Conservation (phyloP, 805 yeast genomes). For the Yarrowia bubula region DNA sequence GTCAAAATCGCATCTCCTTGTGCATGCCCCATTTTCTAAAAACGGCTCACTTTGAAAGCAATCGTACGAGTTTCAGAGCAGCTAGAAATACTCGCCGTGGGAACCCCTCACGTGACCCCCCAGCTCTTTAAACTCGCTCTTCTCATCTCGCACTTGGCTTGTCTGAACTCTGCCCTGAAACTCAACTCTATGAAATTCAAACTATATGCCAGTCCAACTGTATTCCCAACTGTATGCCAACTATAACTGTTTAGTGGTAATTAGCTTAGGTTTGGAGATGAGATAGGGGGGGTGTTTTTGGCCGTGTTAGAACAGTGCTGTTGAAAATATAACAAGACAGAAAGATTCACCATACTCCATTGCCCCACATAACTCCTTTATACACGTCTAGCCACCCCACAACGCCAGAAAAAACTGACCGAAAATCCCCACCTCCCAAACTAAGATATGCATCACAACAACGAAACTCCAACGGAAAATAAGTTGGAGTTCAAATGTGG, state of each 20-base stretch:
- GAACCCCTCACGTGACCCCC: no score
- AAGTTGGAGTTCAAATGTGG: slow-evolving; percentile 18
- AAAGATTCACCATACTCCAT: no score
- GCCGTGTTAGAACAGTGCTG: background rate
- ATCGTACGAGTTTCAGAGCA: no score
- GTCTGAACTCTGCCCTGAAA: slow-evolving; percentile 27
- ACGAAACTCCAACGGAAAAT: slow-evolving; percentile 22
- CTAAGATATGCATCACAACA: slow-evolving; percentile 15
- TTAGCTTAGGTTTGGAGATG: slow-evolving; percentile 10
- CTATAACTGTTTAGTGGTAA: slow-evolving; percentile 14
- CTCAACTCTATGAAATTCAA: slow-evolving; percentile 26
- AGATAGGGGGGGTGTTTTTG: background rate
- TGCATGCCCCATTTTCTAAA: no score
- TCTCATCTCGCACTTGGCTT: background rate
- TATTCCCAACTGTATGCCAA: slow-evolving; percentile 14
- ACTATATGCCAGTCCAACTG: slow-evolving; percentile 19
- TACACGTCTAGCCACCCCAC: background rate
- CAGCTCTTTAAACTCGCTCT: no score
- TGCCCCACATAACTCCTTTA: no score
- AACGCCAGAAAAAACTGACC: background rate
- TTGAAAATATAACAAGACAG: background rate
- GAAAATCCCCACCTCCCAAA: background rate
- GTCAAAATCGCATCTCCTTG: no score
- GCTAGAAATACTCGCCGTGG: no score
- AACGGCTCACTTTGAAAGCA: no score